Base-by-base conservation (phyloP, 2,329 filamentous ascomycete genomes). In the Fusarium decemcellulare region DNA sequence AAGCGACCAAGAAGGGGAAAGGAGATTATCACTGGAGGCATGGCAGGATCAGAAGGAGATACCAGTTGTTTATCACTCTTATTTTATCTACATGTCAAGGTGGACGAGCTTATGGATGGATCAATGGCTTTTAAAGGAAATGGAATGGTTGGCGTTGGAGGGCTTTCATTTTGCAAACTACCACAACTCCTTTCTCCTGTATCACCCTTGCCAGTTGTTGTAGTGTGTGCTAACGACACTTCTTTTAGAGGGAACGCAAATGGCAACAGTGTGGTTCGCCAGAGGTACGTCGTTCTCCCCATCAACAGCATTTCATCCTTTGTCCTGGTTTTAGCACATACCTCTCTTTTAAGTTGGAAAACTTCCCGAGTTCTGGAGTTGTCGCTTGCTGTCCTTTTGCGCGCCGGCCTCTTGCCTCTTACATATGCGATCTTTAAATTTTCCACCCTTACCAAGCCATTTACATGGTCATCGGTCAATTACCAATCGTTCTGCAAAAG, bases 211-310 rank as follows among this genome's bases (percentile, higher is more conserved):
- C 44, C 16, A n/a, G 18, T 23, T 37, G 29, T 56, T 71, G 29
- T 51, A 69, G 68, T 76, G 67, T 67, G 57, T 60, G 71, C 76
- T 74, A 68, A 75, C 60, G 34, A 42, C 50, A 52, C 58, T 69
- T 67, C 51, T 16, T 57, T 12, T 67, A 62, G 59, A 71, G 57
- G 65, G 59, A 56, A 57, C 50, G 58, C 59, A 59, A 61, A 62
- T 62, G 54, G 57, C 39, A 57, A 67, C 46, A 59, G 8, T 42
- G n/a, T 54, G 48, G 58, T 62, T 70, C 29, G 50, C 59, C 62
- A 66, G 63, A 74, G 74, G 75, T 74, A 74, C 65, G 74, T 74
- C 40, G 48, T 63, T 59, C 42, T 52, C 55, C 66, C 44, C 36
- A 46, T 32, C 44, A 34, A 40, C 40, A 44, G 8, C 32, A 42